A percentile compares a stretch with the other conserved stretches of the same genome.
These are phyloP conservation scores for Vachellia collinsii DNA, from an alignment of 306 rosid species.

Conservation along the genomic window DNA sequence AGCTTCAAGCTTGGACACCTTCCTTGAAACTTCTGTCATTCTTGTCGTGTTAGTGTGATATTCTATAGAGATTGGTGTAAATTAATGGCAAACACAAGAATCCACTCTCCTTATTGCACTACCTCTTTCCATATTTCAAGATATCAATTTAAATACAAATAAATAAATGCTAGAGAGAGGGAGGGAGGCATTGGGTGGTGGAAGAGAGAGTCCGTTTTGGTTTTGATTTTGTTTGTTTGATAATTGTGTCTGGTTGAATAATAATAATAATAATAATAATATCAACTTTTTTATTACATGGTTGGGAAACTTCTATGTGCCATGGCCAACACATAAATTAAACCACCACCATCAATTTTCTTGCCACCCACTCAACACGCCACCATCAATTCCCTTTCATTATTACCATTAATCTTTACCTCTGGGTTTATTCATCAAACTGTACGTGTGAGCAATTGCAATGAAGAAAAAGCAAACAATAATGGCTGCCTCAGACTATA, in stretches of 20 bases:
- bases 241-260: not conserved
- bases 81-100: slow-evolving; percentile 31
- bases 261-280: too few relatives aligned
- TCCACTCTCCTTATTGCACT: slow-evolving; percentile 1
- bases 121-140: slow-evolving; percentile 17
- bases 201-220: not conserved
- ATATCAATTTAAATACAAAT: not conserved
- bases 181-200: not conserved
- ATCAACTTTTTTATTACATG: not conserved
- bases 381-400: slow-evolving; percentile 33
- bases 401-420: not conserved
- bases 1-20: not conserved
- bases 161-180: too few relatives aligned
- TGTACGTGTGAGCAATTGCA: too few relatives aligned
- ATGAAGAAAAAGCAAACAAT: too few relatives aligned
- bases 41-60: slow-evolving; percentile 18
- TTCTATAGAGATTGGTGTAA: slow-evolving; percentile 23
- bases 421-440: too few relatives aligned
- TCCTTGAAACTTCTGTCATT: slow-evolving; percentile 4
- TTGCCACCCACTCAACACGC: slow-evolving; percentile 37
- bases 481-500: too few relatives aligned
- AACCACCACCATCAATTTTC: not conserved
- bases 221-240: not conserved
- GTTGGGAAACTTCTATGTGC: slow-evolving; percentile 12
- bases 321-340: not conserved